These are phyloP conservation scores for Microglena sp. DNA, from an alignment of 139 green algal genomes.

Conservation along the genomic window DNA sequence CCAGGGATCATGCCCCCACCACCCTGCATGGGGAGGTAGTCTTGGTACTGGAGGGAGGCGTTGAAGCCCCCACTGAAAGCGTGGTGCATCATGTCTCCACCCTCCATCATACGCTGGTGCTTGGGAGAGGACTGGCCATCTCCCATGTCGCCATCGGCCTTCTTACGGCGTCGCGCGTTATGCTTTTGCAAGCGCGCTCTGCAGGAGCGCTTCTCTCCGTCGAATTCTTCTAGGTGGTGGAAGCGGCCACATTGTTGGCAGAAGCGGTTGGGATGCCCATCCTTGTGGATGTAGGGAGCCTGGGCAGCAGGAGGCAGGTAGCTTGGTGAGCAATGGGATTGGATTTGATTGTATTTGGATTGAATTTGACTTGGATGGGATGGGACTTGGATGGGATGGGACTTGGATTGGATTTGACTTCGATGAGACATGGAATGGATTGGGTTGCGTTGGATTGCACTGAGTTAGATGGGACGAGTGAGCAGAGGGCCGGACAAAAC, in stretches of 20 bases:
- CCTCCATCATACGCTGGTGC: not conserved
- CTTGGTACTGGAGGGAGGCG: not conserved
- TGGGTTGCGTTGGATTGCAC: no score
- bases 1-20: not conserved
- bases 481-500: no score
- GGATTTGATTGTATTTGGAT: no score
- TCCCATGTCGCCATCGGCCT: not conserved
- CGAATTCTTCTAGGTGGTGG: constrained; percentile 69
- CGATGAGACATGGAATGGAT: no score
- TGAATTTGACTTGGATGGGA: no score
- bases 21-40: not conserved
- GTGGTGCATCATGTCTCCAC: no score
- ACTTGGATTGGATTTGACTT: no score
- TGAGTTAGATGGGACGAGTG: no score
- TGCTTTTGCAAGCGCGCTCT: constrained; percentile 53
- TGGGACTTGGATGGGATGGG: no score
- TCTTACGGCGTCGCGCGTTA: constrained; percentile 47
- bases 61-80: not conserved
- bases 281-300: no score
- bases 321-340: no score
- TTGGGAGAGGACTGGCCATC: not conserved
- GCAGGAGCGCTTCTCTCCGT: constrained; percentile 69
- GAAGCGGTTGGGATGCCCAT: not conserved
- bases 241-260: constrained; percentile 56
- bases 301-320: no score